A percentile compares a stretch with the other conserved stretches of the same genome.
Conservation (phyloP, 2,329 filamentous ascomycete species). For the Pestalotiopsis sp. region DNA sequence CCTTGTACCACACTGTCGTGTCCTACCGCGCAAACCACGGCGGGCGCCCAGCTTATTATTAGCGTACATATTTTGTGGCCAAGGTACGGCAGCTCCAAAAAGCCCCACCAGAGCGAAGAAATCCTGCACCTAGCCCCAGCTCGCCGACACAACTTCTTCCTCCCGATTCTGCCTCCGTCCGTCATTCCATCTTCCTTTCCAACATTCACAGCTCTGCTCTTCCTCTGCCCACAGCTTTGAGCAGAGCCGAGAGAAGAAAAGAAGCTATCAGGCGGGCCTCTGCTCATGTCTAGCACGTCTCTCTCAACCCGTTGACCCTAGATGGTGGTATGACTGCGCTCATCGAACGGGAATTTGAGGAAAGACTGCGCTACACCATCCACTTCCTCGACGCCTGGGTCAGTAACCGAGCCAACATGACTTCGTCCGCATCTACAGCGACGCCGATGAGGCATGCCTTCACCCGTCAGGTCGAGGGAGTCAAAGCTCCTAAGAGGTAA, state of each 20-base stretch:
- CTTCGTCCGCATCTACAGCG: constrained; percentile 73
- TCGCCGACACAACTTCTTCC: neutral
- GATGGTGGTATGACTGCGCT: constrained; percentile 23
- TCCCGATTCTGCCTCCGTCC: neutral
- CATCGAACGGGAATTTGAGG: constrained; percentile 20
- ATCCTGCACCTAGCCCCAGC: constrained; percentile 1
- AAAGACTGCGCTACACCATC: constrained; percentile 22
- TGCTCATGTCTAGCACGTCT: neutral
- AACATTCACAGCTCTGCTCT: constrained; percentile 3
- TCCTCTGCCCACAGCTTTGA: neutral
- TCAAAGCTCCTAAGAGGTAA: constrained; percentile 90
- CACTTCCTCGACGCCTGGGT: constrained; percentile 20
- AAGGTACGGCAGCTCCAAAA: neutral
- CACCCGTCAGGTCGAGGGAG: constrained; percentile 78
- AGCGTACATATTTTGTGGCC: neutral
- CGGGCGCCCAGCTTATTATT: neutral
- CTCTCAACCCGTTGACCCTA: neutral
- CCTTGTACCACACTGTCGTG: neutral
- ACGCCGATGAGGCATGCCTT: constrained; percentile 75
- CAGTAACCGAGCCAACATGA: constrained; percentile 26
- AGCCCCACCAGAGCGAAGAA: constrained; percentile 1
- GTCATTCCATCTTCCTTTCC: neutral
- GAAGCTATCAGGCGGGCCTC: neutral
- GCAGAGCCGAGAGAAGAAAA: neutral
- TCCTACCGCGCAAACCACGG: neutral